Evolutionary conservation across 2,329 filamentous ascomycete species (phyloP).

Genomic region (Monilinia laxa): DNA sequence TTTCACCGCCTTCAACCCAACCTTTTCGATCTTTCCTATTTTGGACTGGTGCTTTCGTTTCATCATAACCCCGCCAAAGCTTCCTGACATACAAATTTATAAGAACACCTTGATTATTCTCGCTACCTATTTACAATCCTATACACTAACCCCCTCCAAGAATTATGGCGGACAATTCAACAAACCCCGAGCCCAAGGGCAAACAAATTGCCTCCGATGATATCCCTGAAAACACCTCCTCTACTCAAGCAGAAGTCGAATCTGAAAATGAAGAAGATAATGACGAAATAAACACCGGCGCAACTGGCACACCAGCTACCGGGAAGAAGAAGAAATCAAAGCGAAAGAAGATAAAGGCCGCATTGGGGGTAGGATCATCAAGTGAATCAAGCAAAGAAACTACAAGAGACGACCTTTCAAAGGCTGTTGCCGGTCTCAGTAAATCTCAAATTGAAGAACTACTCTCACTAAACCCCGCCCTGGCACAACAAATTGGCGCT

Average conservation of each 20-base stretch:
- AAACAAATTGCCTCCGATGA: conserved; percentile 44
- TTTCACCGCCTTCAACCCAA: conserved; percentile 2
- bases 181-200: conserved; percentile 54
- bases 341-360: conserved; percentile 57
- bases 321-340: conserved; percentile 63
- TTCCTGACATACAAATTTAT: conserved; percentile 5
- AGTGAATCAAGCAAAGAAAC: conserved; percentile 37
- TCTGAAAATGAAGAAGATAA: conserved; percentile 50
- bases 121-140: background rate
- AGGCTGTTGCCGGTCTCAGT: conserved; percentile 48
- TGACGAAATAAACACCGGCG: conserved; percentile 33
- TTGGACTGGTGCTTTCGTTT: conserved; percentile 2
- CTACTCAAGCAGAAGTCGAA: conserved; percentile 43
- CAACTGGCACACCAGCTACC: conserved; percentile 36
- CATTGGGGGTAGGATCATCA: conserved; percentile 38
- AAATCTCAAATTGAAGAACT: conserved; percentile 63
- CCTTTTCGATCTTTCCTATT: background rate
- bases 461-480: conserved; percentile 68
- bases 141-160: background rate
- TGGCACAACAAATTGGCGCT: conserved; percentile 57
- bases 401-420: conserved; percentile 49
- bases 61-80: conserved; percentile 19
- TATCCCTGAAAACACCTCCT: conserved; percentile 23
- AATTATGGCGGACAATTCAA: conserved; percentile 60
- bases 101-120: conserved; percentile 1